Evolutionary conservation across 768 basidiomycete genomes (phyloP).

Genomic region (Dioszegia crocea): DNA sequence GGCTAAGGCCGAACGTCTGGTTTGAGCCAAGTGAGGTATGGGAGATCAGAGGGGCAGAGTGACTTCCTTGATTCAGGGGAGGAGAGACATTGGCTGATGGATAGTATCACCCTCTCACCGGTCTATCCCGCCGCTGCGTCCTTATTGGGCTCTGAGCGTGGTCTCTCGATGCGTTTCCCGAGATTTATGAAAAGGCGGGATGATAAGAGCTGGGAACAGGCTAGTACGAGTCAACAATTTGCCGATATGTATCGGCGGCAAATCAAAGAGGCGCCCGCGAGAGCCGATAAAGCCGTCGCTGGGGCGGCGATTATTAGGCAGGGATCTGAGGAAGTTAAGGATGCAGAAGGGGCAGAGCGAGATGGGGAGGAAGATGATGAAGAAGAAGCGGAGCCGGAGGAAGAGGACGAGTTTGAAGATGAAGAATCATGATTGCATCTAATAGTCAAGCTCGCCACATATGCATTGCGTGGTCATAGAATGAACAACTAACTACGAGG

Average conservation of each 20-base stretch:
- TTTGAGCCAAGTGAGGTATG: constrained; percentile 57
- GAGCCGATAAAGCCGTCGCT: constrained; percentile 43
- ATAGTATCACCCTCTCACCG: constrained; percentile 69
- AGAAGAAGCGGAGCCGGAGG: no score
- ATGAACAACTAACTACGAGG: constrained; percentile 81
- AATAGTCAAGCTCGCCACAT: no score
- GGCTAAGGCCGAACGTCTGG: constrained; percentile 51
- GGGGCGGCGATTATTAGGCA: constrained; percentile 16
- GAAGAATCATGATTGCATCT: background rate
- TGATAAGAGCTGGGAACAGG: constrained; percentile 70
- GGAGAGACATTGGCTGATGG: background rate
- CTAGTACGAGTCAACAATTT: constrained; percentile 67
- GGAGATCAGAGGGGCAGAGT: constrained; percentile 66
- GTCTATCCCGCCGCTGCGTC: constrained; percentile 74
- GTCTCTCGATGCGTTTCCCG: constrained; percentile 81
- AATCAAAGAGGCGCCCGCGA: constrained; percentile 38
- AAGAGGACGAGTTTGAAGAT: constrained; percentile 10
- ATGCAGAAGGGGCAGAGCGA: constrained; percentile 42
- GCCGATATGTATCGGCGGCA: constrained; percentile 67
- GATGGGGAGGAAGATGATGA: constrained; percentile 10
- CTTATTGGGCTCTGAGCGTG: constrained; percentile 60
- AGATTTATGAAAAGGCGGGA: constrained; percentile 70
- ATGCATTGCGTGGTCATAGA: constrained; percentile 83
- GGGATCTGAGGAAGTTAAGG: constrained; percentile 57
- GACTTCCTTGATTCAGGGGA: constrained; percentile 11